phyloP scores from a whole-genome alignment of 2,329 filamentous ascomycete species.

The Trichophyton benhamiae region DNA sequence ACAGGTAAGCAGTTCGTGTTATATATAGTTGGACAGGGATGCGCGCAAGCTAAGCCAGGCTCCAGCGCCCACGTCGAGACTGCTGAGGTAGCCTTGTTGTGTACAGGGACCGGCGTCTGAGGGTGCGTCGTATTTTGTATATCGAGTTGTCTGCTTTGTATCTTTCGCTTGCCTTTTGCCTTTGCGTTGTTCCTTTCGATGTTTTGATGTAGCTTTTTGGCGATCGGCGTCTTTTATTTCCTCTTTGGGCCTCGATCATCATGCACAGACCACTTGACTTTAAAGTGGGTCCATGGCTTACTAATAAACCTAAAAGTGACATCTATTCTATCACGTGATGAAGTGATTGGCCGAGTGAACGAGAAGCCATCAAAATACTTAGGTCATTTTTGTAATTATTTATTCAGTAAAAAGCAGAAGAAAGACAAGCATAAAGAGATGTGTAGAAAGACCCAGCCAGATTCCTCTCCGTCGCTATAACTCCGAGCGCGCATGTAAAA shows the following conservation, averaged over 20 bases:
- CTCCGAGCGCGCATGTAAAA: background rate
- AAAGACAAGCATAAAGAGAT: background rate
- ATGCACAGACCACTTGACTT: constrained; percentile 1
- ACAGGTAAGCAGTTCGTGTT: constrained; percentile 1
- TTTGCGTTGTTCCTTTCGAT: background rate
- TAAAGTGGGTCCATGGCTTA: background rate
- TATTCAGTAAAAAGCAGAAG: background rate
- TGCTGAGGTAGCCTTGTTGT: background rate
- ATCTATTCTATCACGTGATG: background rate
- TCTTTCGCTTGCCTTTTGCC: background rate
- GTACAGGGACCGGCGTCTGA: background rate
- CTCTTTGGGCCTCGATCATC: background rate
- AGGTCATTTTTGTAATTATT: background rate
- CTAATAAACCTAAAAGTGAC: background rate
- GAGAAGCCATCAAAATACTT: background rate
- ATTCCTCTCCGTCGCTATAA: background rate
- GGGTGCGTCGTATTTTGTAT: no score
- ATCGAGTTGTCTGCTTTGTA: no score
- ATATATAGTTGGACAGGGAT: background rate
- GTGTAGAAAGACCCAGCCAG: background rate
- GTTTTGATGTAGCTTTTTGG: background rate
- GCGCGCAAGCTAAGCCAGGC: background rate
- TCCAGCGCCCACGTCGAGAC: background rate
- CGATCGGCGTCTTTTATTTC: background rate
- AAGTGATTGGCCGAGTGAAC: background rate